Percentiles rank a stretch among this genome's conserved stretches.
phyloP scores from a whole-genome alignment of 2,329 filamentous ascomycete genomes.

The Penicillium fuscoglaucum region DNA sequence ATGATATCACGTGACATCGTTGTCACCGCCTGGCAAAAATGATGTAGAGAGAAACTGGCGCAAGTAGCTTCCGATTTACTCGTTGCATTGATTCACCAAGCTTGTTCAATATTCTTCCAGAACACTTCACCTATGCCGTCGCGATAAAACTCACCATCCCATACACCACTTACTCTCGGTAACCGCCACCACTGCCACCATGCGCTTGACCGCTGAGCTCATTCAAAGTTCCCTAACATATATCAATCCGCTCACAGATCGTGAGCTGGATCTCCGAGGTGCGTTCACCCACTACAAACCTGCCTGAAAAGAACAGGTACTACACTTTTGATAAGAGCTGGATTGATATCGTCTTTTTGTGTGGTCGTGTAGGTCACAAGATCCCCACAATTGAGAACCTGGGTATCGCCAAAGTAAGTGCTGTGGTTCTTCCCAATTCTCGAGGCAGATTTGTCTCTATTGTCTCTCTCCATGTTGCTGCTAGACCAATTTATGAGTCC shows the following conservation, averaged over 20 bases:
- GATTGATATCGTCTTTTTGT: conserved; percentile 73
- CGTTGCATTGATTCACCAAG: conserved; percentile 12
- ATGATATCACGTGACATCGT: not conserved
- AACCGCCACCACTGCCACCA: conserved; percentile 53
- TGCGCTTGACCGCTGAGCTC: conserved; percentile 95
- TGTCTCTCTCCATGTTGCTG: conserved; percentile 4
- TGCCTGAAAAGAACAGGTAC: conserved; percentile 76
- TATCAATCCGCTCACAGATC: conserved; percentile 97
- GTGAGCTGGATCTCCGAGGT: conserved; percentile 99
- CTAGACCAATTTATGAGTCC: not conserved
- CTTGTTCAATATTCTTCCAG: not conserved
- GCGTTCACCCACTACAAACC: conserved; percentile 52
- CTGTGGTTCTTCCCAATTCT: not conserved
- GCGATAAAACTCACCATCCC: conserved; percentile 11
- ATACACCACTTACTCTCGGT: not conserved
- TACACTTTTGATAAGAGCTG: conserved; percentile 74
- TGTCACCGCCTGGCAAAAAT: conserved; percentile 28
- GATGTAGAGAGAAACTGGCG: conserved; percentile 24
- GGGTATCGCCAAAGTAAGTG: conserved; percentile 83
- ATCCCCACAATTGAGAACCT: conserved; percentile 97
- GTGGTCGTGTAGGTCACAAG: conserved; percentile 77
- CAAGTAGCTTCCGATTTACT: conserved; percentile 14
- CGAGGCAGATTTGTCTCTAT: not conserved
- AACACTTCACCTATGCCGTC: conserved; percentile 16
- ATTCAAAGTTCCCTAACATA: conserved; percentile 95